Base-by-base conservation (phyloP, 805 yeast species). In the Starmerella gropengiesseri region DNA sequence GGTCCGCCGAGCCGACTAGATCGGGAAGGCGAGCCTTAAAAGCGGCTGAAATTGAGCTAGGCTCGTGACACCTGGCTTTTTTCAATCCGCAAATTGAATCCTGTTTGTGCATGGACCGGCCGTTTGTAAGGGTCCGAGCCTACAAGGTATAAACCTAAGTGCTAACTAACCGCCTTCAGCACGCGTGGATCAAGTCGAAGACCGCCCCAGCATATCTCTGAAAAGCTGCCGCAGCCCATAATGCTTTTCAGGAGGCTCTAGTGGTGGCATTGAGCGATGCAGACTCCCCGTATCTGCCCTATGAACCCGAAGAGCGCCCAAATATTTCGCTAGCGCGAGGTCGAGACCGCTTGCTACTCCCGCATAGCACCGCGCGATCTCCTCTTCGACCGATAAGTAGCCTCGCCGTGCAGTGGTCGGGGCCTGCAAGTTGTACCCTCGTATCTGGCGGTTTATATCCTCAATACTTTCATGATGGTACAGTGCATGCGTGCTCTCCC, bases 371-470 rank as follows among this genome's bases (percentile, higher is more conserved):
- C 54, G 45, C 11, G 56, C 55, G 13, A 74, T 50, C 53, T 77
- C 82, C 14, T 57, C 61, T 5, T 68, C 73, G 2, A 59, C 48
- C 1, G 58, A 8, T 12, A 77, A 54, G 48, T 77, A 77, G n/a
- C 74, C 59, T 45, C 69, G 71, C 39, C 78, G 75, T 0, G 81
- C 74, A 0, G 77, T 61, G 37, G 70, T 48, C 0, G 83, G 83
- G 0, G 83, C 81, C 50, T 76, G 81, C 13, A 77, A 51, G 50
- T 77, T 77, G 51, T 77, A 77, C 0, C 77, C 71, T 12, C 82
- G 59, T 9, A 77, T 63, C 2, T 63, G 61, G 46, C 66, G 70
- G 53, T 77, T 77, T 34, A 75, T 51, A 7, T 60, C 46, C 3
- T 55, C 53, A 3, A 77, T 50, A 35, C 65, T 60, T 1, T 60